Evolutionary conservation across 805 yeast species (phyloP), one percentile per base, ranked within the genome.

Genomic region (Schwanniomyces occidentalis): DNA sequence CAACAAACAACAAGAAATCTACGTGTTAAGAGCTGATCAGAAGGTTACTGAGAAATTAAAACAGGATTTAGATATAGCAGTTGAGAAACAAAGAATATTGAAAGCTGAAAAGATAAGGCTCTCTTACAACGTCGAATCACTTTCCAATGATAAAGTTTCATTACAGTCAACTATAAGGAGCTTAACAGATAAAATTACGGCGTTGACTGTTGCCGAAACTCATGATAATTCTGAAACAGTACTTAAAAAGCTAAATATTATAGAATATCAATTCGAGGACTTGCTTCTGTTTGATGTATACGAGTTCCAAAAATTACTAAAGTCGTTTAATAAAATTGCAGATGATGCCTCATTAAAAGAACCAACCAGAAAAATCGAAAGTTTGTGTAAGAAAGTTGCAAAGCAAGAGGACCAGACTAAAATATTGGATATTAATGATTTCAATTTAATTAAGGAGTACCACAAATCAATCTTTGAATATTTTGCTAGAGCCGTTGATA

Each of bases 311-410:
- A 76, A 67, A 41, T 51, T 79, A n/a, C 60, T 80, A 25, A 58
- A 62, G 13, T 65, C 75, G 1, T 71, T 80, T 37, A 69, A 73
- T 24, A 71, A 73, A 42, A 69, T 81, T 2, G 65, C 82, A 3
- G 87, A 82, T 40, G 75, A 73, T 34, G 48, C 65, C 3, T 80
- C 87, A 0, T 67, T 80, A 12, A 61, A 63, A n/a, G 85, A 79
- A 35, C 83, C 87, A 6, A 65, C 69, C 15, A 62, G 63, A 15
- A 75, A 80, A 45, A 56, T 81, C 18, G 63, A 67, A 16, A n/a
- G 13, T 9, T 28, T 36, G 19, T 16, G 27, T 16, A 28, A 36
- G 26, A 33, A 18, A 15, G 19, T 24, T 13, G 12, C 18, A 8
- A 15, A 24, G 4, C 20, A 27, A 13, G 20, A 40, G 26, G 49